Percentiles rank a stretch among this genome's conserved stretches.
Conservation (phyloP, 306 rosid genomes). For the Pterocarpus santalinus region DNA sequence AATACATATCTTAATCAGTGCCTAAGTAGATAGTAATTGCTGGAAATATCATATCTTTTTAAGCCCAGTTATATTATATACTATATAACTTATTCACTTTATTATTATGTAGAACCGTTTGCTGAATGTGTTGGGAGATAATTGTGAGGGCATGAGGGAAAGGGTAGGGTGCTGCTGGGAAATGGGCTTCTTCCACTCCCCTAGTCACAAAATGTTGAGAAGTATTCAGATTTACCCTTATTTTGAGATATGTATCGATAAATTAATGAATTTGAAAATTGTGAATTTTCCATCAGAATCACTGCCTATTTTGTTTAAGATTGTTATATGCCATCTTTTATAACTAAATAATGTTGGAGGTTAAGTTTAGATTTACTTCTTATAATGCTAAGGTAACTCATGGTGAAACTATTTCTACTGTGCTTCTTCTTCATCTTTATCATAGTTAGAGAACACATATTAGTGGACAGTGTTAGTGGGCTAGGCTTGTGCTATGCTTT, state of each 20-base stretch:
- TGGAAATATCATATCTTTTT: neutral
- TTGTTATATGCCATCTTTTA: neutral
- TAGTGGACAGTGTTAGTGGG: no score
- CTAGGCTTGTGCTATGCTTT: no score
- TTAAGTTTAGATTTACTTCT: slow-evolving; percentile 6
- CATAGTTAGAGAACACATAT: no score
- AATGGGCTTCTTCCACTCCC: neutral
- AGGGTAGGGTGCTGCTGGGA: neutral
- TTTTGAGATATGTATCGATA: neutral
- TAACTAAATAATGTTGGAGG: neutral
- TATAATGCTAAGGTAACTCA: neutral
- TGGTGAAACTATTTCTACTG: neutral
- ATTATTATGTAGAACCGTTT: neutral
- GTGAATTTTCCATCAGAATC: neutral
- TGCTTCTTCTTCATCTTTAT: neutral
- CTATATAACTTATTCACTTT: slow-evolving; percentile 5
- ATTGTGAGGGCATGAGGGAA: neutral
- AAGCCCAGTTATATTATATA: neutral
- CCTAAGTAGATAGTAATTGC: neutral
- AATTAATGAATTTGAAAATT: neutral
- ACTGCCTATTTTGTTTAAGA: neutral
- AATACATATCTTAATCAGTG: neutral
- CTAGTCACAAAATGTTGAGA: neutral
- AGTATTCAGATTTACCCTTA: neutral
- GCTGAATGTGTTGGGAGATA: slow-evolving; percentile 14